Percentiles rank a stretch among this genome's conserved stretches.
These are phyloP conservation scores for Tilletiaria anomala DNA, from an alignment of 1,284 basidiomycete species.

Conservation along the genomic window DNA sequence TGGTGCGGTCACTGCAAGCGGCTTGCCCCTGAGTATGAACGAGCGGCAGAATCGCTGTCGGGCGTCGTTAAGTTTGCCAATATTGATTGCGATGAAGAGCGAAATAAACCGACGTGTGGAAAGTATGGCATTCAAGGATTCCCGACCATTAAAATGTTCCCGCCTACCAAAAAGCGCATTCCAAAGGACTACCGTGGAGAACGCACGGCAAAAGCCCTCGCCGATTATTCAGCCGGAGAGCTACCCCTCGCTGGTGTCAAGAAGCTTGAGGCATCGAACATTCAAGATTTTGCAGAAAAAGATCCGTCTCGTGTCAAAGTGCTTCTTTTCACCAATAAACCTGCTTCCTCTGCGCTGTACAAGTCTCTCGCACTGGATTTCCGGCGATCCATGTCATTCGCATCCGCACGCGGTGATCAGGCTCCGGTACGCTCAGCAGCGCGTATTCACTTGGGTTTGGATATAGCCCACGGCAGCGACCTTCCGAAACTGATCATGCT, in stretches of 20 bases:
- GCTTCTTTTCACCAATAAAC: conserved; percentile 32
- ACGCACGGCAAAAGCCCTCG: conserved; percentile 58
- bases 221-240: conserved; percentile 59
- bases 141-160: conserved; percentile 63
- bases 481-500: too few relatives aligned
- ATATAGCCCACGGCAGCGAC: too few relatives aligned
- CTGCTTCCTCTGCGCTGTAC: conserved; percentile 30
- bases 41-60: conserved; percentile 61
- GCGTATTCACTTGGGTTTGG: too few relatives aligned
- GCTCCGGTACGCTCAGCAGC: too few relatives aligned
- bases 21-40: conserved; percentile 69
- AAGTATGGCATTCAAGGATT: conserved; percentile 80
- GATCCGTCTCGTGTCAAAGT: conserved; percentile 15
- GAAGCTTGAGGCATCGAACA: conserved; percentile 50
- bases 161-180: conserved; percentile 44
- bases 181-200: conserved; percentile 61
- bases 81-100: conserved; percentile 73
- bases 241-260: conserved; percentile 55
- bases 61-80: conserved; percentile 78
- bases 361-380: conserved; percentile 35
- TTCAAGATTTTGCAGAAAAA: conserved; percentile 12
- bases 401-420: too few relatives aligned
- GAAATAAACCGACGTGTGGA: conserved; percentile 65
- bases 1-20: conserved; percentile 58
- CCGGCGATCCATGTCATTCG: too few relatives aligned